These are phyloP conservation scores for Paradendryphiella salina DNA, from an alignment of 2,329 filamentous ascomycete genomes.

Conservation along the genomic window DNA sequence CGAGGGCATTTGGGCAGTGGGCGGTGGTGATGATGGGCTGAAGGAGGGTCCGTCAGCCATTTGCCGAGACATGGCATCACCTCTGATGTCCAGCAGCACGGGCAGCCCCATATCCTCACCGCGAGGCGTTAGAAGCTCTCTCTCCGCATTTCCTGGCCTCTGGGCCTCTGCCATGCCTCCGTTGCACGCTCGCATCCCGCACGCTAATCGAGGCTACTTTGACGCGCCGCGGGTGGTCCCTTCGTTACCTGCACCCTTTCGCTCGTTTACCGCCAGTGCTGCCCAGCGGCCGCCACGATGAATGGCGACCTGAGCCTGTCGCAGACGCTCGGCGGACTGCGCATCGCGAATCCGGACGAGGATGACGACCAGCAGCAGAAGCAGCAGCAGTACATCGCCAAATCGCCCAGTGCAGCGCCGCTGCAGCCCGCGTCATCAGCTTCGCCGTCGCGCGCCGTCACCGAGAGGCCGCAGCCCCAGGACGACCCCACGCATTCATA, in stretches of 20 bases:
- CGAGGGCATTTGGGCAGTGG: neutral
- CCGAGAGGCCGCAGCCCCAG: slow-evolving; percentile 38
- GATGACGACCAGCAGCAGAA: slow-evolving; percentile 46
- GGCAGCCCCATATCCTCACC: slow-evolving; percentile 24
- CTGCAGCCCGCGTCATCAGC: slow-evolving; percentile 24
- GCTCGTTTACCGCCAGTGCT: slow-evolving; percentile 28
- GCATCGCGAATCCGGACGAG: slow-evolving; percentile 95
- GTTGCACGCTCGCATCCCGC: slow-evolving; percentile 14
- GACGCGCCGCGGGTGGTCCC: slow-evolving; percentile 27
- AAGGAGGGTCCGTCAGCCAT: slow-evolving; percentile 5
- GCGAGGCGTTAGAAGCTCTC: slow-evolving; percentile 18
- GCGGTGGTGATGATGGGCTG: neutral
- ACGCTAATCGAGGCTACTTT: slow-evolving; percentile 21
- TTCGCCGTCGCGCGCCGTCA: slow-evolving; percentile 44
- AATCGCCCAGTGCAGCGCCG: slow-evolving; percentile 26
- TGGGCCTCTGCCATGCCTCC: slow-evolving; percentile 38
- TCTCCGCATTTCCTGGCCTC: slow-evolving; percentile 32
- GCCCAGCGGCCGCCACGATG: slow-evolving; percentile 60
- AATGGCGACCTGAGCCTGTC: slow-evolving; percentile 91
- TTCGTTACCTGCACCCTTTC: slow-evolving; percentile 24
- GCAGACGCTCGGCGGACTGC: slow-evolving; percentile 87
- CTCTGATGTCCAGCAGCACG: slow-evolving; percentile 14
- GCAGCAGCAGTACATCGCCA: slow-evolving; percentile 17
- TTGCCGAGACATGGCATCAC: slow-evolving; percentile 30
- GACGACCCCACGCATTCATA: slow-evolving; percentile 25